Conservation (phyloP, 768 basidiomycete species). For the Panellus pusillus region DNA sequence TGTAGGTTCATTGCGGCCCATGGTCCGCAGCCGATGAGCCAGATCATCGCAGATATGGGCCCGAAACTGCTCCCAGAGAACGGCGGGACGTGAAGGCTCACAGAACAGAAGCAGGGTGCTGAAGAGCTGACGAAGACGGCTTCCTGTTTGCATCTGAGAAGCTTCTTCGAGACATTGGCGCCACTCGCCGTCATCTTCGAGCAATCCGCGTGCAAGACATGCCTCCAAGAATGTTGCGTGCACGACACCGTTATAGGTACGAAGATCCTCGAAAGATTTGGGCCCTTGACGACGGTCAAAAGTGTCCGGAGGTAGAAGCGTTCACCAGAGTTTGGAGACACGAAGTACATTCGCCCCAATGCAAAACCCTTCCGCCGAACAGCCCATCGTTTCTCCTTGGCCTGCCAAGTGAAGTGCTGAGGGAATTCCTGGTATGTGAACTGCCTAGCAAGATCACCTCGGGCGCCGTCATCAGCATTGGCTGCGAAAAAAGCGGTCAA, state of each 20-base stretch:
- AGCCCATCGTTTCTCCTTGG: slow-evolving; percentile 28
- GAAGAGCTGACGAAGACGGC: slow-evolving; percentile 33
- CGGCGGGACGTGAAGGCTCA: neutral
- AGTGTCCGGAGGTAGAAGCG: slow-evolving; percentile 12
- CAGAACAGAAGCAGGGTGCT: slow-evolving; percentile 25
- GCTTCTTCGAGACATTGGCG: slow-evolving; percentile 38
- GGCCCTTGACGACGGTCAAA: slow-evolving; percentile 7
- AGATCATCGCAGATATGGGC: slow-evolving; percentile 13
- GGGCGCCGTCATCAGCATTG: slow-evolving; percentile 19
- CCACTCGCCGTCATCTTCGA: slow-evolving; percentile 46
- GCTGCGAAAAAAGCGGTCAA: slow-evolving; percentile 31
- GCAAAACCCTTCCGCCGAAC: slow-evolving; percentile 30
- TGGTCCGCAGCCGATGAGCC: neutral
- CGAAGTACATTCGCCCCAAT: slow-evolving; percentile 43
- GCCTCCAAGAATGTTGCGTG: neutral
- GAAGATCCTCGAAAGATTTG: neutral
- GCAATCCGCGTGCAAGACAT: slow-evolving; percentile 29
- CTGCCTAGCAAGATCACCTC: slow-evolving; percentile 11
- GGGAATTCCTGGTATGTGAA: slow-evolving; percentile 28
- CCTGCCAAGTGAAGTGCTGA: slow-evolving; percentile 3
- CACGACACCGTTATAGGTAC: neutral
- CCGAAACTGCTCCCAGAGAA: slow-evolving; percentile 9
- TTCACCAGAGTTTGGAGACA: slow-evolving; percentile 17
- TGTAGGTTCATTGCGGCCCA: slow-evolving; percentile 1
- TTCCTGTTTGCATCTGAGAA: slow-evolving; percentile 32